These are phyloP conservation scores for Paecilomyces fulvus DNA, from an alignment of 2,329 filamentous ascomycete genomes.

Conservation along the genomic window DNA sequence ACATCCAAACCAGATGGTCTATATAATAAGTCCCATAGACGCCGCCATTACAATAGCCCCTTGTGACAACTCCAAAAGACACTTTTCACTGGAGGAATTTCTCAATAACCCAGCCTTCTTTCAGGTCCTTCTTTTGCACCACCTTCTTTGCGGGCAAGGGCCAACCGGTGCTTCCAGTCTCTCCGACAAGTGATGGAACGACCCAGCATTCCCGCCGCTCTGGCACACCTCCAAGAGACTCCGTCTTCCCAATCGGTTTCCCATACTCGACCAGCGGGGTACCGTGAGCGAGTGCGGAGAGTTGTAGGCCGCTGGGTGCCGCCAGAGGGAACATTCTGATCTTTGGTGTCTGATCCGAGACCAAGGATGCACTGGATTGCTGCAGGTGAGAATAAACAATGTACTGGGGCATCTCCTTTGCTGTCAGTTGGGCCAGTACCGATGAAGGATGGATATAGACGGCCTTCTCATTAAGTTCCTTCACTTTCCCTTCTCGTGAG, in stretches of 20 bases:
- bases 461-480: constrained; percentile 49
- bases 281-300: constrained; percentile 70
- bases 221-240: constrained; percentile 37
- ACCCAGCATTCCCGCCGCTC: constrained; percentile 70
- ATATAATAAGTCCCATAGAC: background rate
- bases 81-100: constrained; percentile 31
- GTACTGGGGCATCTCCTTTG: constrained; percentile 73
- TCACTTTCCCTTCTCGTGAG: constrained; percentile 40
- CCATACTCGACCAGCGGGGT: constrained; percentile 78
- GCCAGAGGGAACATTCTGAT: constrained; percentile 85
- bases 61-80: background rate
- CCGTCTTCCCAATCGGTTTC: constrained; percentile 82
- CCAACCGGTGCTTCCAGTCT: constrained; percentile 64
- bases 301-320: constrained; percentile 64
- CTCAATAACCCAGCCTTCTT: constrained; percentile 67
- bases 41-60: background rate
- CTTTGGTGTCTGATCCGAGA: constrained; percentile 54
- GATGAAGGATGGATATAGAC: constrained; percentile 87
- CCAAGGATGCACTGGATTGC: constrained; percentile 48
- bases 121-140: constrained; percentile 63
- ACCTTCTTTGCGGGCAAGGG: constrained; percentile 79
- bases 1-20: background rate
- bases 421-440: constrained; percentile 60
- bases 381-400: constrained; percentile 84
- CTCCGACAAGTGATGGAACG: constrained; percentile 67